Percentiles rank a stretch among this genome's conserved stretches.
These are phyloP conservation scores for Phialophora tarda DNA, from an alignment of 2,329 filamentous ascomycete species.

Conservation along the genomic window DNA sequence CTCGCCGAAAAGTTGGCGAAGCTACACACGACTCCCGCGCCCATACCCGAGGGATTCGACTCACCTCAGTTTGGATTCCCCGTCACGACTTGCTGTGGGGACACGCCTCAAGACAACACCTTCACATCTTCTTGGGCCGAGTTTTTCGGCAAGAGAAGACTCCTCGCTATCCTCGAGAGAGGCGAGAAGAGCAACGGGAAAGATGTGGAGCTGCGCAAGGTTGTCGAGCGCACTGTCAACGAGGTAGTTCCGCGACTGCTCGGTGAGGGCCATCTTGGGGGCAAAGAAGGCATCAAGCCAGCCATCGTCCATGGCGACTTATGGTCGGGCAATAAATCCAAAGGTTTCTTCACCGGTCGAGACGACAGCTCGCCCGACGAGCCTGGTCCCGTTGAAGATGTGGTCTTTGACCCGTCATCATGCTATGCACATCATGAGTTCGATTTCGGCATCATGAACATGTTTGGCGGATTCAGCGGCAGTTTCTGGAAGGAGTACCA, in stretches of 20 bases:
- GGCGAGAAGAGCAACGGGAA: slow-evolving; percentile 66
- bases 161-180: slow-evolving; percentile 67
- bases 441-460: slow-evolving; percentile 90
- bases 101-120: slow-evolving; percentile 79
- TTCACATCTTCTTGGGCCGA: slow-evolving; percentile 78
- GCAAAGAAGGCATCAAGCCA: slow-evolving; percentile 65
- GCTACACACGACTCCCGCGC: slow-evolving; percentile 77
- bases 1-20: slow-evolving; percentile 78
- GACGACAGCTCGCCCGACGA: slow-evolving; percentile 40
- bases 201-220: slow-evolving; percentile 65
- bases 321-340: slow-evolving; percentile 85
- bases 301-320: slow-evolving; percentile 89
- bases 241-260: slow-evolving; percentile 78
- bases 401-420: slow-evolving; percentile 80
- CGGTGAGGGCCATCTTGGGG: slow-evolving; percentile 68
- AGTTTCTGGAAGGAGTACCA: slow-evolving; percentile 80
- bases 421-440: slow-evolving; percentile 89
- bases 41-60: slow-evolving; percentile 63
- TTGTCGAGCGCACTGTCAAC: slow-evolving; percentile 68
- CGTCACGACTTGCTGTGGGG: slow-evolving; percentile 82
- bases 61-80: slow-evolving; percentile 80
- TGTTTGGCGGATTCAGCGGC: slow-evolving; percentile 87
- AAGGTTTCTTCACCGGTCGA: slow-evolving; percentile 64
- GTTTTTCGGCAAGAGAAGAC: slow-evolving; percentile 79
- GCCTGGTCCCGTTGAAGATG: slow-evolving; percentile 65